Percentiles rank a stretch among this genome's conserved stretches.
Conservation (phyloP, 2,329 filamentous ascomycete species). For the Colletotrichum nymphaeae region DNA sequence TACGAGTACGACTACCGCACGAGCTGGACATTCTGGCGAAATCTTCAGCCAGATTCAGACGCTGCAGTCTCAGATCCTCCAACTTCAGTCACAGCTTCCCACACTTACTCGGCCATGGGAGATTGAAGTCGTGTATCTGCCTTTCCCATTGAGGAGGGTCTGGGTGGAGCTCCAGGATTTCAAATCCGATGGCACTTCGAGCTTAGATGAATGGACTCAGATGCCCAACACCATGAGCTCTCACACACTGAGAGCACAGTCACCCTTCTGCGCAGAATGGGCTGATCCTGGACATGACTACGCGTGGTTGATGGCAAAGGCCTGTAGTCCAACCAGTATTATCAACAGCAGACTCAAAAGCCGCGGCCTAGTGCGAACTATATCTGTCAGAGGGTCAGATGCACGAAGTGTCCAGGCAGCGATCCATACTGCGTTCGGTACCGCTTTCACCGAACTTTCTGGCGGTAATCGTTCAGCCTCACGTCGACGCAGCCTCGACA, state of each 20-base stretch:
- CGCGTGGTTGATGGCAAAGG: constrained; percentile 76
- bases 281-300: constrained; percentile 56
- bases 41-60: constrained; percentile 62
- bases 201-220: constrained; percentile 66
- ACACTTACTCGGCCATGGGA: constrained; percentile 75
- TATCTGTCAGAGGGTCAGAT: constrained; percentile 71
- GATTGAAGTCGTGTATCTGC: constrained; percentile 80
- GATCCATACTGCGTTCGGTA: constrained; percentile 71
- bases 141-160: constrained; percentile 70
- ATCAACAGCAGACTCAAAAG: constrained; percentile 80
- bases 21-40: constrained; percentile 55
- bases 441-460: constrained; percentile 59
- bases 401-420: constrained; percentile 75
- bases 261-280: constrained; percentile 61
- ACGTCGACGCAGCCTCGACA: constrained; percentile 41
- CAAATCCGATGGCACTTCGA: constrained; percentile 46
- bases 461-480: constrained; percentile 14
- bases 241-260: constrained; percentile 57
- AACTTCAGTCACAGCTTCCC: constrained; percentile 72
- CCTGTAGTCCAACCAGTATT: constrained; percentile 71
- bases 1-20: constrained; percentile 52
- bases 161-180: constrained; percentile 66
- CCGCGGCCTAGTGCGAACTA: constrained; percentile 75
- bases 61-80: constrained; percentile 61
- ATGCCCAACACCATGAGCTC: constrained; percentile 60